Conservation (phyloP, 257 asterid genomes). For the Phtheirospermum japonicum region DNA sequence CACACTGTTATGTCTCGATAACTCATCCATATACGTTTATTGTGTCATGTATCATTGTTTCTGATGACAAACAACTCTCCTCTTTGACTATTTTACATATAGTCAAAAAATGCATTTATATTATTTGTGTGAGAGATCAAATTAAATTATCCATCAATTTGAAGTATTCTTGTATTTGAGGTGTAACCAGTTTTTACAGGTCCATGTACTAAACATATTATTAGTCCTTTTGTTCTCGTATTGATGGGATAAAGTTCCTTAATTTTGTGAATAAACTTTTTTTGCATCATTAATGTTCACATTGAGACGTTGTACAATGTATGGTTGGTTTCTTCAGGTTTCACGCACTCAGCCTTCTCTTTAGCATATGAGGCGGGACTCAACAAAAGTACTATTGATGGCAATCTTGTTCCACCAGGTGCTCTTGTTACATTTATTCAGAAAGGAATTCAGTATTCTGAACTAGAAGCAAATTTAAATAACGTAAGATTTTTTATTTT, state of each 20-base stretch:
- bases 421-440: slow-evolving; percentile 76
- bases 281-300: not conserved
- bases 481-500: slow-evolving; percentile 39
- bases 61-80: no score
- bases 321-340: no score
- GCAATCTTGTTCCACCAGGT: slow-evolving; percentile 76
- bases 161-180: no score
- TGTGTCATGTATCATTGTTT: no score
- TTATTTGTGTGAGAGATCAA: no score
- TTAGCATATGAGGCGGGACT: slow-evolving; percentile 78
- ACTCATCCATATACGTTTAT: no score
- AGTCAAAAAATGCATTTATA: no score
- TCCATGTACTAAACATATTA: no score
- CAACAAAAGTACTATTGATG: slow-evolving; percentile 56
- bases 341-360: slow-evolving; percentile 71
- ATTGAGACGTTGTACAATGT: no score
- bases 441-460: slow-evolving; percentile 77
- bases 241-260: not conserved
- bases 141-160: no score
- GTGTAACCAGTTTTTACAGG: no score
- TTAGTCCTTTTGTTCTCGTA: not conserved
- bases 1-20: not conserved
- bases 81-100: no score
- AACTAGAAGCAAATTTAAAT: slow-evolving; percentile 61
- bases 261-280: not conserved